These are phyloP conservation scores for Ocimum tenuiflorum DNA, from an alignment of 257 asterid species.

Conservation along the genomic window DNA sequence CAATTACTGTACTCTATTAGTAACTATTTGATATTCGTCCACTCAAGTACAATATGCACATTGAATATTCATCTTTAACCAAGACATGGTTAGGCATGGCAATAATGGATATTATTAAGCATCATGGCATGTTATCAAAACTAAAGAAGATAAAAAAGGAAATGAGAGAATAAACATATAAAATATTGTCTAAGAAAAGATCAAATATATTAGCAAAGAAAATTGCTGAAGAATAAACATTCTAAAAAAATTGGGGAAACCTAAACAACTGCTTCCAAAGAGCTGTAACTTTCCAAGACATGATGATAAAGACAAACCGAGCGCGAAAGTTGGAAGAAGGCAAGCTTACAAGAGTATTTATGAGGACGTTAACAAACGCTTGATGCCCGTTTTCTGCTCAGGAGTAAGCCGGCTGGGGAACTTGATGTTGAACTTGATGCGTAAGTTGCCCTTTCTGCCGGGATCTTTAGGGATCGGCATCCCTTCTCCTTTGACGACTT, in stretches of 20 bases:
- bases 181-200: not conserved
- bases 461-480: slow-evolving; percentile 96
- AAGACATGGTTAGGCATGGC: no score
- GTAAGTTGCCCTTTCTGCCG: slow-evolving; percentile 60
- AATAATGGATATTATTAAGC: not conserved
- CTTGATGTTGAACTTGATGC: slow-evolving; percentile 71
- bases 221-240: slow-evolving; percentile 16
- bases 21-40: no score
- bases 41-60: no score
- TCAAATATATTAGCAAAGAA: slow-evolving; percentile 9
- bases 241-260: slow-evolving; percentile 4
- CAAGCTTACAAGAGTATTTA: slow-evolving; percentile 34
- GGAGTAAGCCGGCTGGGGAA: slow-evolving; percentile 78
- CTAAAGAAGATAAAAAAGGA: no score
- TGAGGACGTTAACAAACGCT: slow-evolving; percentile 52
- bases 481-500: slow-evolving; percentile 77
- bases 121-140: not conserved
- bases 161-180: no score
- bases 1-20: not conserved
- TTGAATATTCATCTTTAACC: no score
- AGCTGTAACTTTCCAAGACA: slow-evolving; percentile 5
- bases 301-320: not conserved
- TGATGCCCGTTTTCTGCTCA: slow-evolving; percentile 78
- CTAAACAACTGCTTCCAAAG: slow-evolving; percentile 14
- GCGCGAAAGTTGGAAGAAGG: not conserved